A percentile compares a stretch with the other conserved stretches of the same genome.
Evolutionary conservation across 208 protist species (phyloP).

Genomic region (Wallacemonas sp.): DNA sequence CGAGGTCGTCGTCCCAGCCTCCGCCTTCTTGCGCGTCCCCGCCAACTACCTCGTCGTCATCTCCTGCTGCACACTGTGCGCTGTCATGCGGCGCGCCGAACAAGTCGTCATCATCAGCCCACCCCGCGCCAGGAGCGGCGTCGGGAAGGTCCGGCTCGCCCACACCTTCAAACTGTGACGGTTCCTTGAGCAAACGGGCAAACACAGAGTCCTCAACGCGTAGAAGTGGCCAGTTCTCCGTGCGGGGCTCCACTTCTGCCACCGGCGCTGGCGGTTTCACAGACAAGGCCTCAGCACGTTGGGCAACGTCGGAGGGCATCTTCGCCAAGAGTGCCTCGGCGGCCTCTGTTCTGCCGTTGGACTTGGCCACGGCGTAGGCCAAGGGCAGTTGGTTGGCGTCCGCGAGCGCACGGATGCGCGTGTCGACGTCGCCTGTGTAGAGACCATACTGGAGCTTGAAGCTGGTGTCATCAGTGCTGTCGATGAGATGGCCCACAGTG

Average conservation of each 20-base stretch:
- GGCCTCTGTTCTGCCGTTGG: constrained; percentile 87
- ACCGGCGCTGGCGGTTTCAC: neutral
- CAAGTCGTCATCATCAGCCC: constrained; percentile 55
- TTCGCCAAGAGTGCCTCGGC: constrained; percentile 46
- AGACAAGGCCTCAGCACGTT: constrained; percentile 25
- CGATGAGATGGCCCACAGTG: constrained; percentile 93
- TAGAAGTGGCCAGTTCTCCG: constrained; percentile 87
- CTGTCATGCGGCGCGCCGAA: constrained; percentile 5
- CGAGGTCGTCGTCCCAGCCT: constrained; percentile 79
- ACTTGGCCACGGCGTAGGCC: constrained; percentile 87
- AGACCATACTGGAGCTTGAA: constrained; percentile 94
- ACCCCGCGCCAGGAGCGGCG: constrained; percentile 37
- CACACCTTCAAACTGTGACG: constrained; percentile 41
- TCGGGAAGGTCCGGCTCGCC: constrained; percentile 28
- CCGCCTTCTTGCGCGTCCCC: constrained; percentile 26
- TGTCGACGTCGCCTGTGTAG: constrained; percentile 90
- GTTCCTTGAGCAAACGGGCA: constrained; percentile 69
- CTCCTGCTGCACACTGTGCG: constrained; percentile 23
- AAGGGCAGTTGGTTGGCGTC: constrained; percentile 77
- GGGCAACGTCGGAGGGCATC: constrained; percentile 56
- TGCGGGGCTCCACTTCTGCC: constrained; percentile 24
- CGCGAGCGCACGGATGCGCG: constrained; percentile 84
- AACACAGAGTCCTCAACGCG: constrained; percentile 79
- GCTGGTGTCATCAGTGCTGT: constrained; percentile 87
- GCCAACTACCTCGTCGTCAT: constrained; percentile 6